These are phyloP conservation scores for Larix sibirica DNA, from an alignment of 83 land plant species.

Conservation along the genomic window DNA sequence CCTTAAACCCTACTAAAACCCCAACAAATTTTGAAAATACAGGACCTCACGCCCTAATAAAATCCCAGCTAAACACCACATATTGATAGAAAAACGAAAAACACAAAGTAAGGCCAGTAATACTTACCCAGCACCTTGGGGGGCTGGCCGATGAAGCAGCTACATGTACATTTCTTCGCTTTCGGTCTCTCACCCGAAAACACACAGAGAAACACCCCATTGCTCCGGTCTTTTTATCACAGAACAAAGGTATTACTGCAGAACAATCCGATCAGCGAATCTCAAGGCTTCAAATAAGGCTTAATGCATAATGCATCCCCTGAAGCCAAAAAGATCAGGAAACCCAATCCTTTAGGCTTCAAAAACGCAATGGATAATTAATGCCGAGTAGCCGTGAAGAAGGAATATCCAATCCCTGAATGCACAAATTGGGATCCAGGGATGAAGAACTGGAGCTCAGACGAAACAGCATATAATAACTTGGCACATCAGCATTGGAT, in stretches of 20 bases:
- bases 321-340: no score
- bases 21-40: background rate
- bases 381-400: no score
- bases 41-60: no score
- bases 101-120: background rate
- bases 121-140: constrained; percentile 9
- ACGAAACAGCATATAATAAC: no score
- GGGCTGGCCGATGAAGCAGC: background rate
- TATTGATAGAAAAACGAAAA: background rate
- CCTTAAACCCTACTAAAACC: background rate
- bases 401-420: no score
- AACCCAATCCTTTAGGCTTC: no score
- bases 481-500: no score
- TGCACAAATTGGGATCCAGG: no score
- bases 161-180: background rate
- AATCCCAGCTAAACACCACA: no score
- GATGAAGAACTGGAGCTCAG: no score
- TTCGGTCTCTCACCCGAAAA: constrained; percentile 16
- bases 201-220: constrained; percentile 37
- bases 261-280: constrained; percentile 1
- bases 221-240: background rate
- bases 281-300: constrained; percentile 3
- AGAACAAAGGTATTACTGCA: background rate
- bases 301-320: no score
- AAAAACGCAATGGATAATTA: no score